Conservation (phyloP, 2,329 filamentous ascomycete species). For the Aspergillus sp. region DNA sequence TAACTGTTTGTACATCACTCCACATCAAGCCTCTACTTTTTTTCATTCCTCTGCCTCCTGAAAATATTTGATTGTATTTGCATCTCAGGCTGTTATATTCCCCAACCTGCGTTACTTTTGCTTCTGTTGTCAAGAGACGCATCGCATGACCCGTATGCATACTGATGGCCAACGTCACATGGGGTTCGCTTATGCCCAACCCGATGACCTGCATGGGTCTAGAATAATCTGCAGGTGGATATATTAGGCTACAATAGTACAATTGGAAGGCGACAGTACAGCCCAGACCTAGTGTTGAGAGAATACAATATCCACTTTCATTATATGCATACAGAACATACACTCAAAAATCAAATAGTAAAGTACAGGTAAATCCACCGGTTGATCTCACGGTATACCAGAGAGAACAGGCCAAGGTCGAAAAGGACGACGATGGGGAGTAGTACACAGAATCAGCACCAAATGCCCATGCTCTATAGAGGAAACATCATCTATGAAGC, state of each 20-base stretch:
- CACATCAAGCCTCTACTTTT: background rate
- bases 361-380: conserved; percentile 32
- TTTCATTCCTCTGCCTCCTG: background rate
- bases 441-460: background rate
- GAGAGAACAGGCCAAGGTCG: background rate
- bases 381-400: conserved; percentile 16
- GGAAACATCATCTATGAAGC: conserved; percentile 16
- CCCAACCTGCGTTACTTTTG: background rate
- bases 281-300: background rate
- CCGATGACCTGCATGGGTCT: background rate
- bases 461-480: background rate
- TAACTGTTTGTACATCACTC: conserved; percentile 2
- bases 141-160: background rate
- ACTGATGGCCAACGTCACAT: background rate
- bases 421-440: background rate
- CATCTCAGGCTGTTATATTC: background rate
- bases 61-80: background rate
- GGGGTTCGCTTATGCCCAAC: background rate
- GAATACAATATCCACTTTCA: conserved; percentile 21
- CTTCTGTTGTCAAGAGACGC: background rate
- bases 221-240: background rate
- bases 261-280: too few species aligned
- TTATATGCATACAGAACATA: conserved; percentile 37
- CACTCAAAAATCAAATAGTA: conserved; percentile 27
- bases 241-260: too few species aligned